phyloP scores from a whole-genome alignment of 345 rosid genomes.

The Eucalyptus cloeziana region DNA sequence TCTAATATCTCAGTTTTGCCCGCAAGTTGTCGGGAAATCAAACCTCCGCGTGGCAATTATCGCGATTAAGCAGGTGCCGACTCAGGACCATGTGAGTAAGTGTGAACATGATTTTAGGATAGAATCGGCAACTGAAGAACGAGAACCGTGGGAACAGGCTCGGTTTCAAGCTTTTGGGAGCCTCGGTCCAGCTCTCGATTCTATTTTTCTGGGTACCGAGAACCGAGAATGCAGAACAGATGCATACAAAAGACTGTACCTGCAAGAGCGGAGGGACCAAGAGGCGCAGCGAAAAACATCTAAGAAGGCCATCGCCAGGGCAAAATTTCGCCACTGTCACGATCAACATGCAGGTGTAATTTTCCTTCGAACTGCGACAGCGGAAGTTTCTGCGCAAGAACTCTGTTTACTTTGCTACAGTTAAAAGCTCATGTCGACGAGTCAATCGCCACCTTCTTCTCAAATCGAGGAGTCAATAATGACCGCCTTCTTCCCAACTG shows the following conservation, averaged over 20 bases:
- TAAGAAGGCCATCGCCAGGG: background rate
- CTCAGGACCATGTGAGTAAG: background rate
- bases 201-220: background rate
- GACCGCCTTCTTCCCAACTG: too few species aligned
- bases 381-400: background rate
- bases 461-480: too few species aligned
- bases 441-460: constrained; percentile 6
- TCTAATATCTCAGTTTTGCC: background rate
- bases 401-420: background rate
- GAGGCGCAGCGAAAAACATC: background rate
- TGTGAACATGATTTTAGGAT: background rate
- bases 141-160: background rate
- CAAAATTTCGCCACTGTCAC: background rate
- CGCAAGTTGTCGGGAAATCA: background rate
- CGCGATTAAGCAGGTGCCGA: background rate
- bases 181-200: background rate
- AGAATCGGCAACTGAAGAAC: background rate
- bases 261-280: background rate
- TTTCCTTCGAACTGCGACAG: background rate
- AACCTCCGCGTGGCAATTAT: background rate
- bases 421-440: background rate
- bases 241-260: background rate
- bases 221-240: background rate
- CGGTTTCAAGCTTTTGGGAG: background rate
- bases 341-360: background rate